A percentile compares a stretch with the other conserved stretches of the same genome.
Conservation (phyloP, 768 basidiomycete genomes). For the Hygrocybe coccinea region DNA sequence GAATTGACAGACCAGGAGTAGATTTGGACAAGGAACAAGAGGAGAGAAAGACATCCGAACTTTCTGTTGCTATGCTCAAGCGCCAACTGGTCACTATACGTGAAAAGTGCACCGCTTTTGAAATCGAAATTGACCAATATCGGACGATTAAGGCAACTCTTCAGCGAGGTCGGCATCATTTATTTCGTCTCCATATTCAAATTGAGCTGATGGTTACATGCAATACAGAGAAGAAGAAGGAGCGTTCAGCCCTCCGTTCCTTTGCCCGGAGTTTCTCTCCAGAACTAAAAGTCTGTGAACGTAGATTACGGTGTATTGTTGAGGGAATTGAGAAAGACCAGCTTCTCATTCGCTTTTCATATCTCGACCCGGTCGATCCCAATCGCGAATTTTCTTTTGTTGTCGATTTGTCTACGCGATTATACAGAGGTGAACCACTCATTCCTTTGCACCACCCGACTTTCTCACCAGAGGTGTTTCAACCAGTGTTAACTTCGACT, state of each 20-base stretch:
- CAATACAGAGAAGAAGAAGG: slow-evolving; percentile 60
- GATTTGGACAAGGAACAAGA: slow-evolving; percentile 67
- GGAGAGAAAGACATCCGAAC: slow-evolving; percentile 66
- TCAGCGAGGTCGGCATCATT: slow-evolving; percentile 47
- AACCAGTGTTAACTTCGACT: slow-evolving; percentile 71
- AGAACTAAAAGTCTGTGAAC: slow-evolving; percentile 56
- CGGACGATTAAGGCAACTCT: slow-evolving; percentile 57
- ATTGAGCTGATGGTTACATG: neutral
- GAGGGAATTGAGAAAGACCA: slow-evolving; percentile 74
- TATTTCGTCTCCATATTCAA: slow-evolving; percentile 5
- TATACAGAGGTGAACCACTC: slow-evolving; percentile 57
- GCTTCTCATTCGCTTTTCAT: slow-evolving; percentile 67
- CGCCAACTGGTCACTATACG: slow-evolving; percentile 61
- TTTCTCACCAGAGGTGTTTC: neutral
- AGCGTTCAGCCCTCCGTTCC: slow-evolving; percentile 49
- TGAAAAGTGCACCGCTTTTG: slow-evolving; percentile 54
- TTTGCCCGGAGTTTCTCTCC: slow-evolving; percentile 50
- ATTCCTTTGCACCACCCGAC: neutral
- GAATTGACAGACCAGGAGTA: slow-evolving; percentile 20
- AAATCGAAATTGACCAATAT: slow-evolving; percentile 70
- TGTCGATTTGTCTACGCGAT: slow-evolving; percentile 59
- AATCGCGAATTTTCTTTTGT: slow-evolving; percentile 68
- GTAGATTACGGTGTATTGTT: slow-evolving; percentile 55
- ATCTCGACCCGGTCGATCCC: slow-evolving; percentile 54
- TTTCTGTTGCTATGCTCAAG: slow-evolving; percentile 53